Evolutionary conservation across 2,329 filamentous ascomycete species (phyloP).

Genomic region (Tolypocladium endophyticum): DNA sequence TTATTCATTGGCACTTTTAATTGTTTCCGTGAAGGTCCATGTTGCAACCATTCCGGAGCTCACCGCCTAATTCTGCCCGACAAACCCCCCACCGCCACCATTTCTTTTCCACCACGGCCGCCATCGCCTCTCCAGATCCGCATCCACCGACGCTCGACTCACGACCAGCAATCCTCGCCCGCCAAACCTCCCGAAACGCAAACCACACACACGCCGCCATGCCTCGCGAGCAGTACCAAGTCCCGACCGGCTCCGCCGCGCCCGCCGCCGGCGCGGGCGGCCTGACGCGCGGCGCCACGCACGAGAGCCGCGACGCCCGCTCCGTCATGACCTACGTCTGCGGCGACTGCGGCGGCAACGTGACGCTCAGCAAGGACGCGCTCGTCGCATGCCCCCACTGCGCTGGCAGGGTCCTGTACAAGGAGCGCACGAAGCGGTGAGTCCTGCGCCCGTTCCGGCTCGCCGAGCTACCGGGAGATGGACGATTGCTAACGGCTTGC

Average conservation of each 20-base stretch:
- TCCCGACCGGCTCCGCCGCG: constrained; percentile 45
- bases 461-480: neutral
- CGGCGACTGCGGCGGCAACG: constrained; percentile 32
- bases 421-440: constrained; percentile 94
- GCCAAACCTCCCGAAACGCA: neutral
- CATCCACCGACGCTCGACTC: neutral
- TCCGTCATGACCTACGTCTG: constrained; percentile 29
- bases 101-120: constrained; percentile 4
- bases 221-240: constrained; percentile 70
- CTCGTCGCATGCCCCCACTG: constrained; percentile 48
- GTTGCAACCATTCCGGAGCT: neutral
- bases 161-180: neutral
- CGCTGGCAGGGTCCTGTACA: constrained; percentile 91
- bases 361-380: constrained; percentile 33
- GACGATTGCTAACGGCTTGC: neutral
- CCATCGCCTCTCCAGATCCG: neutral
- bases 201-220: constrained; percentile 19
- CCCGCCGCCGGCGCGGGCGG: constrained; percentile 22
- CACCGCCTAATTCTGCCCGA: constrained; percentile 14
- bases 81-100: constrained; percentile 9
- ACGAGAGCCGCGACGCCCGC: constrained; percentile 26
- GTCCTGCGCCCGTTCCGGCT: constrained; percentile 19
- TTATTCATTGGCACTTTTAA: too few species aligned
- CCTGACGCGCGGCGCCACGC: constrained; percentile 27
- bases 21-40: neutral